A percentile compares a stretch with the other conserved stretches of the same genome.
Conservation (phyloP, 2,329 filamentous ascomycete species). For the Coniochaeta pulveracea region DNA sequence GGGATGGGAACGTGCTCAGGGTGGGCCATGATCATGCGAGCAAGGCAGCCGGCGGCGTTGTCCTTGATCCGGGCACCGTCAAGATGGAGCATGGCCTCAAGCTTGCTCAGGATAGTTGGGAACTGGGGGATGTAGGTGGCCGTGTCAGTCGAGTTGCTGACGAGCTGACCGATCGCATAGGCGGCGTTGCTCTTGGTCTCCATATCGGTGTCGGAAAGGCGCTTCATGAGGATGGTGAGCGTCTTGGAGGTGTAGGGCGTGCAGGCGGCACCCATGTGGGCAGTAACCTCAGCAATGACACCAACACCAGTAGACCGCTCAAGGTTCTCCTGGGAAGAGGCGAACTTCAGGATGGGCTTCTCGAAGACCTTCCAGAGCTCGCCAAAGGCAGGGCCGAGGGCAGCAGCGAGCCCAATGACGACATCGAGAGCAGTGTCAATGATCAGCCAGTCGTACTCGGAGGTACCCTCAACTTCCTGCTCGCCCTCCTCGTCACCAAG, state of each 20-base stretch:
- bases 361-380: constrained; percentile 95
- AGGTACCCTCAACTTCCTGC: constrained; percentile 65
- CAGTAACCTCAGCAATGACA: constrained; percentile 82
- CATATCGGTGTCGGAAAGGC: constrained; percentile 77
- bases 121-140: constrained; percentile 66
- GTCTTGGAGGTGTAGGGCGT: constrained; percentile 70
- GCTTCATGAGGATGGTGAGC: constrained; percentile 72
- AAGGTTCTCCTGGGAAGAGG: constrained; percentile 71
- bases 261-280: constrained; percentile 70
- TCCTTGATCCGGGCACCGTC: constrained; percentile 75
- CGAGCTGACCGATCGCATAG: constrained; percentile 78
- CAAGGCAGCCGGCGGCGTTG: constrained; percentile 85
- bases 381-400: constrained; percentile 68
- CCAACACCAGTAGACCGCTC: constrained; percentile 87
- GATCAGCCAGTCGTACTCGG: constrained; percentile 95
- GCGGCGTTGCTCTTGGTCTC: constrained; percentile 94
- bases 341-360: constrained; percentile 80
- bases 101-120: constrained; percentile 66
- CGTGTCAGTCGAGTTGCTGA: constrained; percentile 67
- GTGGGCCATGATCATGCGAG: constrained; percentile 83
- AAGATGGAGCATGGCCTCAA: constrained; percentile 74
- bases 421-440: constrained; percentile 92
- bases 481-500: constrained; percentile 72
- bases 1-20: constrained; percentile 70
- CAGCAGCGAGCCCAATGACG: constrained; percentile 70